Base-by-base conservation (phyloP, 2,329 filamentous ascomycete species). In the Aspergillus fructus region DNA sequence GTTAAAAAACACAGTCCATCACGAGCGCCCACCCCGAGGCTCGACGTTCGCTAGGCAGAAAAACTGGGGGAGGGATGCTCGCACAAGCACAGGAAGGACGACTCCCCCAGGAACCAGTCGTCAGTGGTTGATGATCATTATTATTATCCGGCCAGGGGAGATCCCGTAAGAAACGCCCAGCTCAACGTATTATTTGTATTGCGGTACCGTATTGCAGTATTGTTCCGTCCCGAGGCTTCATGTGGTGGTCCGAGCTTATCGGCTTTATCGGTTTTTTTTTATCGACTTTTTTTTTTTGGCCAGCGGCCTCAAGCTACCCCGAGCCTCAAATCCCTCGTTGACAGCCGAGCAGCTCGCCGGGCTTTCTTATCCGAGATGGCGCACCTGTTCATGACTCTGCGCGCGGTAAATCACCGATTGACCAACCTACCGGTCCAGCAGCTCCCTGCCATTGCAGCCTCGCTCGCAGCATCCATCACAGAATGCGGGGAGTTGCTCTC, bases 391-490 rank as follows among this genome's bases (percentile, higher is more conserved):
- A 75, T 69, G 52, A 69, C 71, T 52, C 66, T 80, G 19, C 75
- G 77, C 56, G 75, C 76, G 2, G 72, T 79, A 43, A 76, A 76
- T 21, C 74, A 78, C 61, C 76, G 76, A 42, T 80, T 97, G 63
- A 87, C 87, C 1, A 87, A 89, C 1, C 88, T 89, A 11, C 82
- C 89, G 0, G 81, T 85, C n/a, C 78, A 85, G 47, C 86, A 93
- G 62, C 85, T 97, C 5, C 90, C 91, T 56, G 82, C 84, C 53
- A 81, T 92, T 49, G 83, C 90, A 58, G 87, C 90, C 33, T 84
- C 85, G 59, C 84, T 97, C 62, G 84, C 84, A 49, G 73, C 78
- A 49, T 78, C 78, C 15, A 71, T 88, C 51, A 76, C 77, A 64
- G 79, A 79, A 67, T 86, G 83, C 74, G 78, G 74, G 62, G 74